A percentile compares a stretch with the other conserved stretches of the same genome.
Conservation (phyloP, 495 filamentous ascomycete genomes). For the Penicillium diatomitis region DNA sequence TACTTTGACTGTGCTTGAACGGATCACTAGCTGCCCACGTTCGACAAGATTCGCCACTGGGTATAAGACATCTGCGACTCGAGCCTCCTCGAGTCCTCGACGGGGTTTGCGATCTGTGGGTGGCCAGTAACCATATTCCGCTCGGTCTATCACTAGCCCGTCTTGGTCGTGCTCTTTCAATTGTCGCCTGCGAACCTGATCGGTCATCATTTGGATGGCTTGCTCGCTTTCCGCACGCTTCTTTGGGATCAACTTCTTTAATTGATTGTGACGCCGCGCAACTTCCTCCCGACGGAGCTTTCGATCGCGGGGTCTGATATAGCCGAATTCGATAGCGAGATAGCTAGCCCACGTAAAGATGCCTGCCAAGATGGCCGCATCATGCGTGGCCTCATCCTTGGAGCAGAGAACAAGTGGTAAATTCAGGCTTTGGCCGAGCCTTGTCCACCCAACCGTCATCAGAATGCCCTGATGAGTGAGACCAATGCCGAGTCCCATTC, state of each 20-base stretch:
- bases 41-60: constrained; percentile 41
- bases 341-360: constrained; percentile 42
- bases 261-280: constrained; percentile 28
- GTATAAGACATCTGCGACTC: constrained; percentile 38
- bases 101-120: constrained; percentile 18
- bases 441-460: constrained; percentile 32
- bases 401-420: constrained; percentile 34
- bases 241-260: constrained; percentile 34
- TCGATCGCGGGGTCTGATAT: constrained; percentile 32
- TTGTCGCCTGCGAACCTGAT: constrained; percentile 41
- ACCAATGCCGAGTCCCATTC: constrained; percentile 32
- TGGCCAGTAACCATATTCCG: constrained; percentile 35
- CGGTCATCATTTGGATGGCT: constrained; percentile 42
- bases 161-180: constrained; percentile 25
- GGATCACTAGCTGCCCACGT: constrained; percentile 37
- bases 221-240: constrained; percentile 41
- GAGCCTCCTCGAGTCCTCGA: constrained; percentile 15
- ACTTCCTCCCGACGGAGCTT: constrained; percentile 25
- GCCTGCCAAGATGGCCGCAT: constrained; percentile 29
- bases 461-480: constrained; percentile 25
- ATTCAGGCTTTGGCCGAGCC: constrained; percentile 34
- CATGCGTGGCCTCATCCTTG: constrained; percentile 24
- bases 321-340: constrained; percentile 40
- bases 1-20: constrained; percentile 33
- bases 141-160: constrained; percentile 32